A percentile compares a stretch with the other conserved stretches of the same genome.
Evolutionary conservation across 768 basidiomycete genomes (phyloP).

Genomic region (Sporobolomyces pararoseus): DNA sequence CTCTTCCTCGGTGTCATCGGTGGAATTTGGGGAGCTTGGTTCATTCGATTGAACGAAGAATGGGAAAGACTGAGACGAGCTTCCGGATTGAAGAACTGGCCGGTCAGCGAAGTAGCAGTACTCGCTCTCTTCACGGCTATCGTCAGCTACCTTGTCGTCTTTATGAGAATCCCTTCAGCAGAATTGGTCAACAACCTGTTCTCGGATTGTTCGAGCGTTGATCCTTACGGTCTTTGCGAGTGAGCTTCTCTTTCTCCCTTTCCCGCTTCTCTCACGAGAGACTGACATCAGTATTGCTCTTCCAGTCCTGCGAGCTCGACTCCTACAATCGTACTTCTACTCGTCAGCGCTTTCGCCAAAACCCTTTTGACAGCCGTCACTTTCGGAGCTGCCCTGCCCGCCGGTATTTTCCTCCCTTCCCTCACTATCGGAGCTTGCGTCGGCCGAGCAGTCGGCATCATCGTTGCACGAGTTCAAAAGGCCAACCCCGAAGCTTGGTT

Average conservation of each 20-base stretch:
- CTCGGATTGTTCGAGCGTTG: constrained; percentile 68
- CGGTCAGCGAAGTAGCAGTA: constrained; percentile 73
- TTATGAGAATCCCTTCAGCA: constrained; percentile 86
- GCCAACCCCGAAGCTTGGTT: constrained; percentile 60
- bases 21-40: constrained; percentile 87
- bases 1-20: constrained; percentile 80
- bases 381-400: constrained; percentile 86
- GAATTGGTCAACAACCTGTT: constrained; percentile 90
- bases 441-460: constrained; percentile 77
- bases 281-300: constrained; percentile 42
- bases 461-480: constrained; percentile 70
- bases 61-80: constrained; percentile 79
- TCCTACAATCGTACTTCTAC: constrained; percentile 63
- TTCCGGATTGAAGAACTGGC: constrained; percentile 73
- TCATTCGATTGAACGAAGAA: constrained; percentile 82
- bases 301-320: constrained; percentile 53
- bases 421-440: constrained; percentile 92
- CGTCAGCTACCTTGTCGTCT: constrained; percentile 81
- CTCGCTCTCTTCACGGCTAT: constrained; percentile 67
- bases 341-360: constrained; percentile 75
- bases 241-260: constrained; percentile 6
- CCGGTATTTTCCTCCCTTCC: constrained; percentile 94
- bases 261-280: not conserved
- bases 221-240: constrained; percentile 66
- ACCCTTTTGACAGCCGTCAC: constrained; percentile 76